A percentile compares a stretch with the other conserved stretches of the same genome.
These are phyloP conservation scores for Blastobotrys parvus DNA, from an alignment of 805 yeast genomes.

Conservation along the genomic window DNA sequence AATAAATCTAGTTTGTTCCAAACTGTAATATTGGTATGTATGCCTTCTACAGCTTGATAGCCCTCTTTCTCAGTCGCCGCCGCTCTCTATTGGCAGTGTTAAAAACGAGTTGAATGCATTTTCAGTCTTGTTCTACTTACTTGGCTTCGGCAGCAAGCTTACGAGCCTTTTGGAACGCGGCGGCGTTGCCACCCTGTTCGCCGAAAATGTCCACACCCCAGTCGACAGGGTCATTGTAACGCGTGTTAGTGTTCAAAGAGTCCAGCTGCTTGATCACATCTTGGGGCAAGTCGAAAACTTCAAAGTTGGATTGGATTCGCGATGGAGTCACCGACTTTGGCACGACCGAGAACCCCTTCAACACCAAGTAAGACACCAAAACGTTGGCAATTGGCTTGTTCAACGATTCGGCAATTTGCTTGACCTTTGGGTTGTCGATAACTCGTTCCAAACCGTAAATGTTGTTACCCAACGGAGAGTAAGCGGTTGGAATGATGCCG, in stretches of 20 bases:
- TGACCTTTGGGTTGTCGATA: slow-evolving; percentile 47
- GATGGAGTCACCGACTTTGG: slow-evolving; percentile 69
- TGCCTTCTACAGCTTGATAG: background rate
- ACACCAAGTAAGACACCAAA: slow-evolving; percentile 72
- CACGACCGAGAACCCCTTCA: slow-evolving; percentile 61
- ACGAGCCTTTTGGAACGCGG: slow-evolving; percentile 15
- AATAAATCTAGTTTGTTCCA: background rate
- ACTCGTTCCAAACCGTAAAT: slow-evolving; percentile 7
- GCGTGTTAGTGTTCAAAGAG: slow-evolving; percentile 18
- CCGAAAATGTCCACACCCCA: slow-evolving; percentile 26
- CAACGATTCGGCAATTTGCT: slow-evolving; percentile 44
- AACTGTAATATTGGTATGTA: background rate
- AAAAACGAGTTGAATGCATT: too few species aligned
- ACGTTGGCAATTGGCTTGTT: slow-evolving; percentile 54
- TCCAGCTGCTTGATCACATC: slow-evolving; percentile 31
- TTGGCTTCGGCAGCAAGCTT: slow-evolving; percentile 13
- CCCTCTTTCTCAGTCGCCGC: background rate
- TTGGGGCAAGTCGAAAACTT: slow-evolving; percentile 32
- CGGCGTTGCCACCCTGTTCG: slow-evolving; percentile 18
- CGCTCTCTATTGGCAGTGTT: too few species aligned
- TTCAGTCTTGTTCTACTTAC: slow-evolving; percentile 1
- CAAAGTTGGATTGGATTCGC: slow-evolving; percentile 47
- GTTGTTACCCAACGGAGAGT: slow-evolving; percentile 37
- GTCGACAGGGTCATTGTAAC: slow-evolving; percentile 24
- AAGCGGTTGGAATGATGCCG: slow-evolving; percentile 50